A percentile compares a stretch with the other conserved stretches of the same genome.
Evolutionary conservation across 2,329 filamentous ascomycete genomes (phyloP).

Genomic region (Trichoderma simmonsii): DNA sequence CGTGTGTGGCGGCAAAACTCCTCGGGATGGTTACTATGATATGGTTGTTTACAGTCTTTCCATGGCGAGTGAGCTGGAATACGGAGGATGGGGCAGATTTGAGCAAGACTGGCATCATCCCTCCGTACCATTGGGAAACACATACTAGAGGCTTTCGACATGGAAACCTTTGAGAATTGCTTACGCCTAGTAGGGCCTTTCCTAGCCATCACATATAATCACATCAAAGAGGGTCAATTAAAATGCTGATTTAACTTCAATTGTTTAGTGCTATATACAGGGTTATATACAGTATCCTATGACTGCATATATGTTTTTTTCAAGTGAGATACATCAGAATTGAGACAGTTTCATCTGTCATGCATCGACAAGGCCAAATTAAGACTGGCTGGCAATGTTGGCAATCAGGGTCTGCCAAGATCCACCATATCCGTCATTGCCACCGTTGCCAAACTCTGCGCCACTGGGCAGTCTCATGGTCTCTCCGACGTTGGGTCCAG

Average conservation of each 20-base stretch:
- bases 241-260: not conserved
- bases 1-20: conserved; percentile 51
- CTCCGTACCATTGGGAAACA: conserved; percentile 30
- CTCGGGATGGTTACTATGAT: conserved; percentile 53
- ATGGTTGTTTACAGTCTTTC: conserved; percentile 52
- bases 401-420: conserved; percentile 23
- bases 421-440: conserved; percentile 20
- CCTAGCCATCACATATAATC: not conserved
- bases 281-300: not conserved
- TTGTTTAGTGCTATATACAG: not conserved
- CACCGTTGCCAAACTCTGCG: conserved; percentile 20
- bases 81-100: conserved; percentile 54
- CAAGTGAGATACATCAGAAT: conserved; percentile 18
- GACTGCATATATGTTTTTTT: not conserved
- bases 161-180: not conserved
- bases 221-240: not conserved
- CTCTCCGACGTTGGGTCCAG: conserved; percentile 19
- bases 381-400: conserved; percentile 22
- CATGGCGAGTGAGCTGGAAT: conserved; percentile 49
- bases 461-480: conserved; percentile 21
- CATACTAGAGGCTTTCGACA: conserved; percentile 26
- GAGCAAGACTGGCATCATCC: conserved; percentile 46
- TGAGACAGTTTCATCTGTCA: not conserved
- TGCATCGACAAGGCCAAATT: not conserved
- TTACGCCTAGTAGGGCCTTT: not conserved